Base-by-base conservation (phyloP, 169 alveolate species). In the Babesia caballi region DNA sequence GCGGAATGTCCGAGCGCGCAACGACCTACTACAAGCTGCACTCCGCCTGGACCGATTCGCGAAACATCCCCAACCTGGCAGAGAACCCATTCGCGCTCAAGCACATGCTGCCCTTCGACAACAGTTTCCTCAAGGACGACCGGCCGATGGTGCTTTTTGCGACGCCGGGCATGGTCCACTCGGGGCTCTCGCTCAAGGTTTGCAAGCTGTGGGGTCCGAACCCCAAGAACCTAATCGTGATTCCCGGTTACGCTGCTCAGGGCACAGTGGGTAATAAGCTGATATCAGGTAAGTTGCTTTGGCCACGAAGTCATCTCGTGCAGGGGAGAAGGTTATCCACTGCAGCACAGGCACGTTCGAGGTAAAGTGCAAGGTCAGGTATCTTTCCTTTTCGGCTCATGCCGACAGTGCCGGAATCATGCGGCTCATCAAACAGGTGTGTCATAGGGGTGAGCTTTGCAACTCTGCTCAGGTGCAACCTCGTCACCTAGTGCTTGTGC, bases 111-210 rank as follows among this genome's bases (percentile, higher is more conserved):
- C 97, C 96, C 6, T 95, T 95, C 75, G 97, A 95, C 57, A 90
- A 93, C 80, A 84, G 91, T 23, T 67, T 94, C 57, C 83, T 95
- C 46, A 94, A 92, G 42, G 92, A 93, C 19, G 91, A 95, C 47
- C 90, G 95, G n/a, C 99, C 99, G 0, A 95, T 97, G 97, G 99
- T 98, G 40, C 90, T 96, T 56, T 95, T 98, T 69, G 99, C 99
- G 19, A 96, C 99, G 9, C 99, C 99, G 0, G 99, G 99, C n/a
- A 98, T 97, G 99, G 94, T 98, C 14, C 98, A 98, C 84, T 97
- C 97, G 14, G 99, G 99, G 8, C 87, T 96, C 38, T 94, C 99
- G 36, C 90, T 98, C 47, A 86, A 89, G 66, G 98, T 96, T 12
- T 96, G 97, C 83, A 96, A 96, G 91, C 94, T 93, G 61, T 96